Evolutionary conservation across 805 yeast species (phyloP), one percentile per base, ranked within the genome.

Genomic region (Candida xyloterini): DNA sequence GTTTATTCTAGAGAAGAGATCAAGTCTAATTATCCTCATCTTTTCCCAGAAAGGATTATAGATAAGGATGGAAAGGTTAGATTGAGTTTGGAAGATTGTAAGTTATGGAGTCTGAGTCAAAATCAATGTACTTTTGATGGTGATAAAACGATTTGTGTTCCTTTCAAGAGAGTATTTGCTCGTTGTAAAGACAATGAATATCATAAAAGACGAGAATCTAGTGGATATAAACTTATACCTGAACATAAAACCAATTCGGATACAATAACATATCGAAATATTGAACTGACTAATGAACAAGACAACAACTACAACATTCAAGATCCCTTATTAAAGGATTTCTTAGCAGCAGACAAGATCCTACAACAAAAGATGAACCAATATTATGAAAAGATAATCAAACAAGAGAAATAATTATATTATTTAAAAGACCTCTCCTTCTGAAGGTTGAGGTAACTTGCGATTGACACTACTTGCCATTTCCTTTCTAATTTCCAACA

Each of bases 391-490:
- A 42, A 42, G 11, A 20, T 44, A 23, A 37, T 45, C 14, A 47
- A 38, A 27, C 31, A 35, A 22, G 42, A 31, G 21, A 40, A 29
- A 6, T 20, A 42, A 32, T 34, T 36, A 24, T 15, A 22, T 10
- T 24, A 25, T n/a, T 34, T 33, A 55, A 42, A 57, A 60, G 15
- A 81, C 77, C 26, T 83, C 65, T 8, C 97, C 97, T 68, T 93
- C 99, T 9, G 83, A 68, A 10, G 99, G 99, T 68, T 93, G 99
- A 8, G 81, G 70, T 48, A 91, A 69, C 67, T 86, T 88, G 68
- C 89, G 81, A 63, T 93, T 89, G 10, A 79, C 63, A 4, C 91
- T 76, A 15, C 76, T 63, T 1, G 95, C 95, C 98, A 93, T 91
- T 51, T 81, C 86, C 52, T 84, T 84, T 68, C 99, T 78, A 54